phyloP scores from a whole-genome alignment of 805 yeast species.

The Candida awuae region DNA sequence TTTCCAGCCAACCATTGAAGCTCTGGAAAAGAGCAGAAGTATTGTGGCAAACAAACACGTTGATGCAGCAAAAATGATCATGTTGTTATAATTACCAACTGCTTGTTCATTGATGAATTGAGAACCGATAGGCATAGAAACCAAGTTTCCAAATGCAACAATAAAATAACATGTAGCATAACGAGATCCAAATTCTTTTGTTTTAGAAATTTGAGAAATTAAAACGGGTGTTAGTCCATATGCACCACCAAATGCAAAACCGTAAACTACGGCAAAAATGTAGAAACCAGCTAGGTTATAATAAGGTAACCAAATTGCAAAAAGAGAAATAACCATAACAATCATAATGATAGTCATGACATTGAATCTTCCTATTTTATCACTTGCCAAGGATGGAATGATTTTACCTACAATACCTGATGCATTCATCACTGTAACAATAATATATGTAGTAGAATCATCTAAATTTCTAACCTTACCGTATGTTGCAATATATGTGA shows the following conservation, averaged over 20 bases:
- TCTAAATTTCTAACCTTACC: conserved; percentile 40
- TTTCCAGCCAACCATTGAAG: conserved; percentile 15
- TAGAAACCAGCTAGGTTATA: conserved; percentile 34
- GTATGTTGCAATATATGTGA: conserved; percentile 48
- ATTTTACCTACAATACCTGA: conserved; percentile 34
- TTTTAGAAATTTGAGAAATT: conserved; percentile 48
- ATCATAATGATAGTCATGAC: conserved; percentile 39
- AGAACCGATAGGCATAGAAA: conserved; percentile 43
- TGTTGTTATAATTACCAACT: conserved; percentile 17
- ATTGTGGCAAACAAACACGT: conserved; percentile 16
- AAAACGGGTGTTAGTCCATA: conserved; percentile 58
- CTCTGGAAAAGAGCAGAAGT: conserved; percentile 14
- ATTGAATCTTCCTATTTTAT: conserved; percentile 44
- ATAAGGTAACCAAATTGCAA: conserved; percentile 58
- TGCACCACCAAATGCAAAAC: conserved; percentile 51
- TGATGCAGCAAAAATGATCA: conserved; percentile 24
- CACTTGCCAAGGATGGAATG: conserved; percentile 26
- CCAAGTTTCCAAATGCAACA: conserved; percentile 42
- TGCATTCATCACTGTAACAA: conserved; percentile 41
- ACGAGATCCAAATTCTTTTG: conserved; percentile 55
- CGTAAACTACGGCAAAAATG: conserved; percentile 40
- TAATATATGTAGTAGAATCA: conserved; percentile 36
- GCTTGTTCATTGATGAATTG: conserved; percentile 32
- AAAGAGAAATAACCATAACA: conserved; percentile 38
- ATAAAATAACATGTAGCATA: conserved; percentile 62